Evolutionary conservation across 2,329 filamentous ascomycete genomes (phyloP).

Genomic region (Immersiporthe knoxdaviesiana): DNA sequence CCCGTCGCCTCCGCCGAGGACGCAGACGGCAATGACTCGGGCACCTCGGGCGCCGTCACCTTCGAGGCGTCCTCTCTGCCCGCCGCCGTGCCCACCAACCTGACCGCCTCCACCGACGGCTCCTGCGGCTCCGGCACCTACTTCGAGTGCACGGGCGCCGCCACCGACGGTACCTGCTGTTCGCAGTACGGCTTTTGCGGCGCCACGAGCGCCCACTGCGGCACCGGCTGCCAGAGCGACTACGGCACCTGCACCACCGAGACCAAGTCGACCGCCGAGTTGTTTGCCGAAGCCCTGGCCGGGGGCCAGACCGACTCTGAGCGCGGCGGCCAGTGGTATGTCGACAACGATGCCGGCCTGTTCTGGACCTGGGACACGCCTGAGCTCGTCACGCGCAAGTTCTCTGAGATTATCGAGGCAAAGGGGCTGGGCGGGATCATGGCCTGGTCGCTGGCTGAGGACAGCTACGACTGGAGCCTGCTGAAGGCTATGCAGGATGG

Average conservation of each 20-base stretch:
- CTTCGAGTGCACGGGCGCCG: constrained; percentile 27
- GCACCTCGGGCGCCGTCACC: constrained; percentile 54
- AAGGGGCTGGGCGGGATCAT: constrained; percentile 54
- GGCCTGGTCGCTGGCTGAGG: constrained; percentile 58
- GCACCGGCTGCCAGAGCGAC: constrained; percentile 32
- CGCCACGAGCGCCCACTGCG: constrained; percentile 30
- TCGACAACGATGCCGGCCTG: constrained; percentile 47
- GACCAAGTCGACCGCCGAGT: constrained; percentile 32
- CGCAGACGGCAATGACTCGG: constrained; percentile 58
- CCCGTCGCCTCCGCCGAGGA: constrained; percentile 61
- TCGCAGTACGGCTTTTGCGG: constrained; percentile 31
- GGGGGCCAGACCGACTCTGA: constrained; percentile 48
- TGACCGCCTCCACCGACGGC: constrained; percentile 30
- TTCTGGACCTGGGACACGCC: constrained; percentile 62
- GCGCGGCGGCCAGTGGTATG: constrained; percentile 60
- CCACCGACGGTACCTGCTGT: constrained; percentile 30
- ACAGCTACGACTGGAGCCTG: constrained; percentile 48
- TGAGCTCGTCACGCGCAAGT: constrained; percentile 51
- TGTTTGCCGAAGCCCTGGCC: constrained; percentile 47
- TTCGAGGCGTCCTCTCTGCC: constrained; percentile 43
- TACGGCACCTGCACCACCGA: constrained; percentile 31
- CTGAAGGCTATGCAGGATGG: constrained; percentile 46
- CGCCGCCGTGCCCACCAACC: constrained; percentile 19
- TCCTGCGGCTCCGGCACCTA: constrained; percentile 31
- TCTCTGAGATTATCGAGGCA: constrained; percentile 46